phyloP scores from a whole-genome alignment of 352 stramenopile species.

The Pythium diclinum region DNA sequence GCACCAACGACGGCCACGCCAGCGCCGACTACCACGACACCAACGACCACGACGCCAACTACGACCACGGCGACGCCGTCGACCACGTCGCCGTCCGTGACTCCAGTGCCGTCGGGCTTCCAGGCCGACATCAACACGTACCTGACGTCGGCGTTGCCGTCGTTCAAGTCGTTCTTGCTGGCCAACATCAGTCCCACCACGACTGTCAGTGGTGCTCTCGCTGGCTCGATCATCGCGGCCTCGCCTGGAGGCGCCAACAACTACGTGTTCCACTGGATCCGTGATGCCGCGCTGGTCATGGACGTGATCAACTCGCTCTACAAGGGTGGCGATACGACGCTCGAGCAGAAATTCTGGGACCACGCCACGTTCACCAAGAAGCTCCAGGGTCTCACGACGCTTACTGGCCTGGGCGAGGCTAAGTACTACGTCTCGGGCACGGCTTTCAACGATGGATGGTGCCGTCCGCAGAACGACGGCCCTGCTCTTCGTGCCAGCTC shows the following conservation, averaged over 20 bases:
- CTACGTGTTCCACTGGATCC: slow-evolving; percentile 29
- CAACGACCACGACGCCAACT: too few species aligned
- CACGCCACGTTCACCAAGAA: slow-evolving; percentile 28
- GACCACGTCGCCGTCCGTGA: too few species aligned
- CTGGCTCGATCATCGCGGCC: slow-evolving; percentile 24
- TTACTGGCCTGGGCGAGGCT: slow-evolving; percentile 23
- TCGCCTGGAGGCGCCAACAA: slow-evolving; percentile 17
- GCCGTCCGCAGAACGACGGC: slow-evolving; percentile 30
- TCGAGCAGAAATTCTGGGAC: slow-evolving; percentile 27
- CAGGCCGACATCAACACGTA: too few species aligned
- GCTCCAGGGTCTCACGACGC: slow-evolving; percentile 21
- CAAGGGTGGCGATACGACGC: slow-evolving; percentile 18
- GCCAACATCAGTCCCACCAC: slow-evolving; percentile 26
- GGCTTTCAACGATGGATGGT: slow-evolving; percentile 28
- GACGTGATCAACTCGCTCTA: slow-evolving; percentile 21
- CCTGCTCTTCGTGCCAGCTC: slow-evolving; percentile 23
- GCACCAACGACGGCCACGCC: neutral
- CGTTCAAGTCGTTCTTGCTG: slow-evolving; percentile 24
- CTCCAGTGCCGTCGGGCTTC: too few species aligned
- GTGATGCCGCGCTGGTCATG: slow-evolving; percentile 26
- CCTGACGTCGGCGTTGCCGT: neutral
- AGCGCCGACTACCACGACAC: neutral
- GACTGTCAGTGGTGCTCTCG: slow-evolving; percentile 17
- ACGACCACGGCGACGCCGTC: too few species aligned
- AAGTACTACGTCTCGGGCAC: slow-evolving; percentile 29